Conservation (phyloP, 2,329 filamentous ascomycete species). For the Ustulina deusta region DNA sequence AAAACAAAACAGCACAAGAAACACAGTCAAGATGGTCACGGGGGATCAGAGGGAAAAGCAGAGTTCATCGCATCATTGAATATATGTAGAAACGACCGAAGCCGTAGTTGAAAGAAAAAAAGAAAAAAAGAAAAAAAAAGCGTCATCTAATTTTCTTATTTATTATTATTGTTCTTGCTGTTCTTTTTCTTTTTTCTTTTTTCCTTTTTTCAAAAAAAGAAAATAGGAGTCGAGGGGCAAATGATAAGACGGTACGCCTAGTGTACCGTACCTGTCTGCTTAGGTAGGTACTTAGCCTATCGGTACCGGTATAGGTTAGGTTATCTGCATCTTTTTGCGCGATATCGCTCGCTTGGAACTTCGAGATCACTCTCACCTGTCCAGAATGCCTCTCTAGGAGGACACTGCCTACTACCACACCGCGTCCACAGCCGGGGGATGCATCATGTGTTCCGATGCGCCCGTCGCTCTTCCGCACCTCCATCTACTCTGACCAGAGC, state of each 20-base stretch:
- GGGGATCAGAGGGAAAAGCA: no score
- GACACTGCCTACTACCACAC: conserved; percentile 12
- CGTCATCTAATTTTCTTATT: no score
- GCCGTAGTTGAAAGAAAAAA: no score
- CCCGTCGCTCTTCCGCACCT: conserved; percentile 28
- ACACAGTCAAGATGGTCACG: no score
- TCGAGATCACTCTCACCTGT: conserved; percentile 6
- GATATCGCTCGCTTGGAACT: conserved; percentile 28
- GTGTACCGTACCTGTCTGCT: no score
- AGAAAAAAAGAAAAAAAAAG: no score
- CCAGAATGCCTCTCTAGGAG: conserved; percentile 25
- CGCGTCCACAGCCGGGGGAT: conserved; percentile 37
- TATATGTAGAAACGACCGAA: no score
- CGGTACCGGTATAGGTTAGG: background rate
- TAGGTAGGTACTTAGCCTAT: no score
- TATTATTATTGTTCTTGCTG: no score
- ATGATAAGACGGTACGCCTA: background rate
- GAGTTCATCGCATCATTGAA: no score
- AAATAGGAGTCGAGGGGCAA: background rate
- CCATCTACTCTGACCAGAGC: conserved; percentile 32
- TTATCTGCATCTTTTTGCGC: background rate
- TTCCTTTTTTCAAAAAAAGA: no score
- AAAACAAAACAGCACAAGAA: no score
- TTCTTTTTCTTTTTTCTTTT: background rate
- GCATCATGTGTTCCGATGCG: conserved; percentile 48